phyloP scores from a whole-genome alignment of 352 stramenopile species.

The Pythium diclinum region DNA sequence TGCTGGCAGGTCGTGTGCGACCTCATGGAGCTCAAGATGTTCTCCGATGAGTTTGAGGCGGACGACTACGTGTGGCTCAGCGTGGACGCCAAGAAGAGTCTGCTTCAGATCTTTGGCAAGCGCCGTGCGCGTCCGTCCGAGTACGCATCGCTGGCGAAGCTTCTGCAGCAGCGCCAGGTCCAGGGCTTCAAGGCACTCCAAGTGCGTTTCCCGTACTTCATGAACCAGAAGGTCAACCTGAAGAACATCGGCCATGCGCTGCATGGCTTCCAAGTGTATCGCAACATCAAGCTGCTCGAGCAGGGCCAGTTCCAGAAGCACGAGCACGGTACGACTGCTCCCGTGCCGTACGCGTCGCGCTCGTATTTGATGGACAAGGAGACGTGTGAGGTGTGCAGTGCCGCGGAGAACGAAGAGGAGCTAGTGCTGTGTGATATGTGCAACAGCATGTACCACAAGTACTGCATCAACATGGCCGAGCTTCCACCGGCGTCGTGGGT shows the following conservation, averaged over 20 bases:
- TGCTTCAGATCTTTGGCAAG: constrained; percentile 84
- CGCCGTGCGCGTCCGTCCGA: constrained; percentile 64
- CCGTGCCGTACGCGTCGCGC: constrained; percentile 61
- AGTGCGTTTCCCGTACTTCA: constrained; percentile 78
- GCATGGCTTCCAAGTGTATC: constrained; percentile 78
- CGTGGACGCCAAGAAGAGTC: constrained; percentile 68
- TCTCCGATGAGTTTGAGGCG: constrained; percentile 46
- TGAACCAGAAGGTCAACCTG: constrained; percentile 73
- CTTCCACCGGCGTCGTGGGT: constrained; percentile 77
- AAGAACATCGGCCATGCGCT: constrained; percentile 84
- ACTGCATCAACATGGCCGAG: constrained; percentile 78
- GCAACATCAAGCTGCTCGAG: constrained; percentile 81
- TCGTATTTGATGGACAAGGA: constrained; percentile 77
- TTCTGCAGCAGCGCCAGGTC: constrained; percentile 70
- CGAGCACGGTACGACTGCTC: constrained; percentile 49
- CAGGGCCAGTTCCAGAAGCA: constrained; percentile 69
- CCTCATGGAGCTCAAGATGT: constrained; percentile 71
- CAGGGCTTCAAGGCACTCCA: constrained; percentile 82
- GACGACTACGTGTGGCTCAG: constrained; percentile 83
- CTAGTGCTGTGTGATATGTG: constrained; percentile 80
- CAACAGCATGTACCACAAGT: constrained; percentile 81
- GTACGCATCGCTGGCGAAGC: constrained; percentile 58
- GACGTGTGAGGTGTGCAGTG: constrained; percentile 58
- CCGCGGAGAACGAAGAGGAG: constrained; percentile 60
- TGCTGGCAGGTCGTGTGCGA: constrained; percentile 83